phyloP scores from a whole-genome alignment of 106 monocot species.

The Allium cepa region DNA sequence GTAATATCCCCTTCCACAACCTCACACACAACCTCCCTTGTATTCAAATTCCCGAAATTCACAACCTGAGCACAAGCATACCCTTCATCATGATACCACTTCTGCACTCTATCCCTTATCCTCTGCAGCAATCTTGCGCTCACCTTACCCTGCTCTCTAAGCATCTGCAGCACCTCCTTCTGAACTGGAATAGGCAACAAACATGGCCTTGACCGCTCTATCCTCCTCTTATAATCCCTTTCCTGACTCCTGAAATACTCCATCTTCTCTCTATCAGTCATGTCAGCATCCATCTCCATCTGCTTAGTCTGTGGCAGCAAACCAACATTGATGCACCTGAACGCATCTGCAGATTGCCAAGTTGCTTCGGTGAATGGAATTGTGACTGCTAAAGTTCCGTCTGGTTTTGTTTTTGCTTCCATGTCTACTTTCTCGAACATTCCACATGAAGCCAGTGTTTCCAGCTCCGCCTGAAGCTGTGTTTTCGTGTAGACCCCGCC shows the following conservation, averaged over 20 bases:
- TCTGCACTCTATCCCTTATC: conserved; percentile 90
- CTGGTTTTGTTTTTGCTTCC: conserved; percentile 81
- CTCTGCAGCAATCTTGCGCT: conserved; percentile 89
- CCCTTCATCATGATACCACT: conserved; percentile 96
- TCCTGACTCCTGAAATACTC: conserved; percentile 82
- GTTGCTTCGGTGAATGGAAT: conserved; percentile 83
- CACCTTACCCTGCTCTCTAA: conserved; percentile 73
- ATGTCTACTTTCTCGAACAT: conserved; percentile 99
- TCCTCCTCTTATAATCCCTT: conserved; percentile 71
- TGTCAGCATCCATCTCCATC: conserved; percentile 80
- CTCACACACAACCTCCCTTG: conserved; percentile 92
- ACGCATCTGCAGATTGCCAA: conserved; percentile 85
- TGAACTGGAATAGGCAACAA: conserved; percentile 63
- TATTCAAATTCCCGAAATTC: conserved; percentile 95
- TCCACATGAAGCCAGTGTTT: conserved; percentile 80
- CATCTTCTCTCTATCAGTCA: conserved; percentile 94
- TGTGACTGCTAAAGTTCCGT: conserved; percentile 63
- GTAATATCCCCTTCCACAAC: conserved; percentile 97
- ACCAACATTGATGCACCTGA: conserved; percentile 93
- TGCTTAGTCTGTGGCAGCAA: conserved; percentile 72
- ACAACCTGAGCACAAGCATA: conserved; percentile 97
- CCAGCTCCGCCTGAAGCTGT: conserved; percentile 83
- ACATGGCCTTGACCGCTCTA: conserved; percentile 63
- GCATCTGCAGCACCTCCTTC: conserved; percentile 65
- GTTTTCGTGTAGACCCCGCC: conserved; percentile 84